phyloP scores from a whole-genome alignment of 331 rosid genomes.

The Pyrus hybrid region DNA sequence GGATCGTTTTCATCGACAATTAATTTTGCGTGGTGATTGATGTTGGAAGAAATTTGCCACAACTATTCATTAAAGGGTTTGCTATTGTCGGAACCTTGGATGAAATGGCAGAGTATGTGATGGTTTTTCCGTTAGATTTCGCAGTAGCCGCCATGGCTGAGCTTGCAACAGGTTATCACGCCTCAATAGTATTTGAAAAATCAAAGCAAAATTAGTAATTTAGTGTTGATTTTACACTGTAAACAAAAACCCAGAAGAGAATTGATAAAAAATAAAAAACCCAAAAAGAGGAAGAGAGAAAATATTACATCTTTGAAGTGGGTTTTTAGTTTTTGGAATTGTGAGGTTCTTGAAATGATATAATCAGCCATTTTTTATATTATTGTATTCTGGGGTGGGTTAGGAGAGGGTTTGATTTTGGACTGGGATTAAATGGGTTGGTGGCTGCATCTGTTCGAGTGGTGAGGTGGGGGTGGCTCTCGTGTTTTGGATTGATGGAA shows the following conservation, averaged over 20 bases:
- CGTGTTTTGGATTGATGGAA: no score
- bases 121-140: slow-evolving; percentile 21
- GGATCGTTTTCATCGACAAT: no score
- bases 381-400: no score
- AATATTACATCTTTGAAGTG: not conserved
- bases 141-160: slow-evolving; percentile 47
- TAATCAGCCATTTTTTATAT: no score
- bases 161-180: not conserved
- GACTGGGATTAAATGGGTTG: no score
- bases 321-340: not conserved
- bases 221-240: not conserved
- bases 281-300: not conserved
- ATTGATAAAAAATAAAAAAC: no score
- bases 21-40: slow-evolving; percentile 75
- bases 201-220: slow-evolving; percentile 11
- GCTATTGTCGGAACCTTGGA: slow-evolving; percentile 61
- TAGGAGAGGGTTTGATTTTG: no score
- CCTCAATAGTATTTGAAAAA: slow-evolving; percentile 13
- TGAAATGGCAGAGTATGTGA: slow-evolving; percentile 5
- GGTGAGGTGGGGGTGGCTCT: no score
- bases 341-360: not conserved
- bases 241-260: not conserved
- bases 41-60: slow-evolving; percentile 67
- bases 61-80: slow-evolving; percentile 63
- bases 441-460: no score